These are phyloP conservation scores for Epichloe sibirici DNA, from an alignment of 2,329 filamentous ascomycete species.

Conservation along the genomic window DNA sequence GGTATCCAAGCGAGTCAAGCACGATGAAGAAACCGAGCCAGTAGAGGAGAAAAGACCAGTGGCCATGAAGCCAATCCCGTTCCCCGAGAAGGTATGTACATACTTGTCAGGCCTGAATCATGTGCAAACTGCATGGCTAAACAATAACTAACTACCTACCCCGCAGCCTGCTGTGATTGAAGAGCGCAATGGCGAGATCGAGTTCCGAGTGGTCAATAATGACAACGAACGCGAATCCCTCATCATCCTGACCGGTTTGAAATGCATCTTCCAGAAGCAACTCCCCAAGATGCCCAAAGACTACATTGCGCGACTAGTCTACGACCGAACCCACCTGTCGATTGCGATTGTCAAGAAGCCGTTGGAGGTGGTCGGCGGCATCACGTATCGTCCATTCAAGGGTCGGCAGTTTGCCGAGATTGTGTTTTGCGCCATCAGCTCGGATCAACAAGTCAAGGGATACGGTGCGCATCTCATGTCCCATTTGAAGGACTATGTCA, in stretches of 20 bases:
- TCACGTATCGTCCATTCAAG: conserved; percentile 92
- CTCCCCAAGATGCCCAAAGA: conserved; percentile 99
- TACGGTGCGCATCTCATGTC: conserved; percentile 98
- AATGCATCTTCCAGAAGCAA: conserved; percentile 97
- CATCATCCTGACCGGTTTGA: conserved; percentile 89
- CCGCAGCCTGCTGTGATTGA: conserved; percentile 33
- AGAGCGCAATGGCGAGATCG: conserved; percentile 86
- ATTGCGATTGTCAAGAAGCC: conserved; percentile 98
- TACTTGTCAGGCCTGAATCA: no score
- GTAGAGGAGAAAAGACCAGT: conserved; percentile 31
- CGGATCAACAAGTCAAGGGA: conserved; percentile 96
- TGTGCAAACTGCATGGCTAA: not conserved
- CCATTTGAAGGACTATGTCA: conserved; percentile 95
- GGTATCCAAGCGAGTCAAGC: conserved; percentile 54
- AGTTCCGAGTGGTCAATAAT: conserved; percentile 97
- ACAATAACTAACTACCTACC: not conserved
- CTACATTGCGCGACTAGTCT: conserved; percentile 94
- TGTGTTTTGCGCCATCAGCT: conserved; percentile 95
- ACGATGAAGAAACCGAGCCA: conserved; percentile 19
- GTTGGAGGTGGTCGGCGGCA: conserved; percentile 88
- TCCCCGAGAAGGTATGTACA: conserved; percentile 65
- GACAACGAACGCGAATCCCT: conserved; percentile 78
- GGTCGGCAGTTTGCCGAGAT: conserved; percentile 91
- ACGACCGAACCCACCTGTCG: conserved; percentile 89
- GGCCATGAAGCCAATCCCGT: conserved; percentile 58